Base-by-base conservation (phyloP, 768 basidiomycete species). In the Tulasnella sp. region DNA sequence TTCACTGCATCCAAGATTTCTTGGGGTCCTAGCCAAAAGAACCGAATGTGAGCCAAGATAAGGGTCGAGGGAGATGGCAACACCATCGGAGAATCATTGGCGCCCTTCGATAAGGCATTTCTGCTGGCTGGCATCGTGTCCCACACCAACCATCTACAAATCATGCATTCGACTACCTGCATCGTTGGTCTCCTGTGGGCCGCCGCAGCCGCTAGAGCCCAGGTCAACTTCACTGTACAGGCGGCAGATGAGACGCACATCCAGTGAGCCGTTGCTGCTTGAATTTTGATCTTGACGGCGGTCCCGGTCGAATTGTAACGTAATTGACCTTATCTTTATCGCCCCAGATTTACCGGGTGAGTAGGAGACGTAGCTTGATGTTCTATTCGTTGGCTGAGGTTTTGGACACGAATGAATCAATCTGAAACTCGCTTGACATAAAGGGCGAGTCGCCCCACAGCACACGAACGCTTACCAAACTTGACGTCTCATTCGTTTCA, bases 191-290 rank as follows among this genome's bases (percentile, higher is more conserved):
- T 51, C 22, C 29, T 34, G 25, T 17, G 29, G 49, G 49, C 49
- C 27, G 49, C 49, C 25, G 49, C 25, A 4, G 9, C 22, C 38
- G 27, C 25, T 34, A 51, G 10, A n/a, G 49, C 49, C 49, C 29
- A 51, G n/a, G 29, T 30, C 27, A 51, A 51, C 25, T 27, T 51
- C 19, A 51, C 49, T 30, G 49, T 51, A 51, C 49, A 51, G 15
- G 49, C 27, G n/a, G 29, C 29, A 34, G 49, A 51, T 15, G 19
- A 17, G 9, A 51, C 49, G 3, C 17, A 50, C 25, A 50, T 50
- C 25, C 49, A 50, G 49, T 50, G 49, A 50, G 49, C 34, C n/a
- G 29, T 19, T 43, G 41, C 11, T 10, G 41, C 10, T n/a, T 27
- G 21, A 50, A 25, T 17, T 50, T 50, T 50, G 49, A 31, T 29